Conservation (phyloP, 768 basidiomycete genomes). For the Gloeopeniophorella convolvens region DNA sequence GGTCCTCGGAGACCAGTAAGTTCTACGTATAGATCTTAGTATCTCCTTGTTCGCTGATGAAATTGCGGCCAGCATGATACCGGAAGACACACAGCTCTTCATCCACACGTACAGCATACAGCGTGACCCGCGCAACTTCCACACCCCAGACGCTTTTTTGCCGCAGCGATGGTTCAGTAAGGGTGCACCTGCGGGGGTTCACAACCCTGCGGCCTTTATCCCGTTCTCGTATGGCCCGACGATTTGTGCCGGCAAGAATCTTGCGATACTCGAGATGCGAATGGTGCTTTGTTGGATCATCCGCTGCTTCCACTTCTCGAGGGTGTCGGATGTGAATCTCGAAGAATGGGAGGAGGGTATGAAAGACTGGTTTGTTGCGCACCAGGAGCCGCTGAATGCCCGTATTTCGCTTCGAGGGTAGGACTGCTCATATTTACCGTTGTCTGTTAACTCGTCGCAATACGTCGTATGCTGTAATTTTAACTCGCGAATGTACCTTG, state of each 20-base stretch:
- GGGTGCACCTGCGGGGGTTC: conserved; percentile 13
- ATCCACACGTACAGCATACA: conserved; percentile 19
- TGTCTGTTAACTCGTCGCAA: not conserved
- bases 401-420: conserved; percentile 1
- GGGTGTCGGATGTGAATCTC: not conserved
- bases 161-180: conserved; percentile 14
- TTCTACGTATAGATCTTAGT: too few species aligned
- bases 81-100: conserved; percentile 14
- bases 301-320: conserved; percentile 29
- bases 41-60: too few species aligned
- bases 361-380: conserved; percentile 13
- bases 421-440: not conserved
- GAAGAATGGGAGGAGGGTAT: conserved; percentile 9
- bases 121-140: conserved; percentile 14
- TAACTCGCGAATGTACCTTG: too few species aligned
- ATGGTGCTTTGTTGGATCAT: conserved; percentile 34
- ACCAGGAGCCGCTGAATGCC: conserved; percentile 4
- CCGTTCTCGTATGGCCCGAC: conserved; percentile 39
- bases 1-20: too few species aligned
- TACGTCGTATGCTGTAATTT: too few species aligned
- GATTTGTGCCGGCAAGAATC: conserved; percentile 38
- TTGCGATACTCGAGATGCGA: conserved; percentile 37
- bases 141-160: conserved; percentile 12
- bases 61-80: conserved; percentile 14
- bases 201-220: conserved; percentile 33